Conservation (phyloP, 2,329 filamentous ascomycete species). For the Teratosphaeria zuluensis region DNA sequence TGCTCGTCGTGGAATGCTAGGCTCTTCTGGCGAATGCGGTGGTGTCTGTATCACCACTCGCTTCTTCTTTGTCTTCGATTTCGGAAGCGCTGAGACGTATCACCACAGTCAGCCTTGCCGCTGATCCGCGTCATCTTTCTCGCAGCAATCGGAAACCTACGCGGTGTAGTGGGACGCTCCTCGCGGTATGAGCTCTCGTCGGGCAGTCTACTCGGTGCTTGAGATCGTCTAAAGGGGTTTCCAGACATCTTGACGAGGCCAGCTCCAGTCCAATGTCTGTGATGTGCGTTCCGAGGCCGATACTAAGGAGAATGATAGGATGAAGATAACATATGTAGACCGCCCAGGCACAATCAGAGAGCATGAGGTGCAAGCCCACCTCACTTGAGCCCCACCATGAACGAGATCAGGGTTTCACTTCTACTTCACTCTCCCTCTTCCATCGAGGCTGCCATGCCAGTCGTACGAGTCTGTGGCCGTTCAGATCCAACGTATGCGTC, state of each 20-base stretch:
- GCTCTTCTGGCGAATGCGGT: conserved; percentile 18
- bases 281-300: not conserved
- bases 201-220: conserved; percentile 10
- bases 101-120: not conserved
- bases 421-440: not conserved
- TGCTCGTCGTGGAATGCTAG: conserved; percentile 7
- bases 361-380: not conserved
- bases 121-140: not conserved
- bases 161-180: not conserved
- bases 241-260: conserved; percentile 18
- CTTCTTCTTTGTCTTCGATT: conserved; percentile 17
- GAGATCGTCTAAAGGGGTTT: conserved; percentile 22
- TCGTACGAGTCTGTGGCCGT: not conserved
- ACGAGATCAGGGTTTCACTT: not conserved
- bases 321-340: not conserved
- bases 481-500: not conserved
- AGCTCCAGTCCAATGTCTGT: not conserved
- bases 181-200: conserved; percentile 7
- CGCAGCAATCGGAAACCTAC: conserved; percentile 1
- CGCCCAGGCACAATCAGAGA: no score
- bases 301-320: not conserved
- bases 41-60: conserved; percentile 20
- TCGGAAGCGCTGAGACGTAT: not conserved
- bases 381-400: not conserved
- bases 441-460: not conserved